phyloP scores from a whole-genome alignment of 495 filamentous ascomycete species.

The Penicillium parvum region DNA sequence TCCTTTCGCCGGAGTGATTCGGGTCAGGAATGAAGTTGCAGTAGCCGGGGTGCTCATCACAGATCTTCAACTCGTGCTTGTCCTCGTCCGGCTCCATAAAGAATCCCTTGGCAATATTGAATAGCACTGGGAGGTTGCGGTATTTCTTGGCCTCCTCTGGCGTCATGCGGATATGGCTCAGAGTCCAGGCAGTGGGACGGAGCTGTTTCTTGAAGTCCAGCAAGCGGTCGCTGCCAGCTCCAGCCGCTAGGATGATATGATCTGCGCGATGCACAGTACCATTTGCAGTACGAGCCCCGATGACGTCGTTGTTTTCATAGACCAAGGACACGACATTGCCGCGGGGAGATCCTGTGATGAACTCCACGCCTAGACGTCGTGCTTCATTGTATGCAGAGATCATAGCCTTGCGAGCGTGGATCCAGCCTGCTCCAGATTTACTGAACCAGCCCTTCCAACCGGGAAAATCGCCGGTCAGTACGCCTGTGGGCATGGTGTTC shows the following conservation, averaged over 20 bases:
- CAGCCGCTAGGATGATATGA: slow-evolving; percentile 43
- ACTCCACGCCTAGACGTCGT: slow-evolving; percentile 38
- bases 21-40: slow-evolving; percentile 38
- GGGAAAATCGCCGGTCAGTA: slow-evolving; percentile 47
- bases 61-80: slow-evolving; percentile 50
- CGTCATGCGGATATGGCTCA: slow-evolving; percentile 48
- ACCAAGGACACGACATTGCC: slow-evolving; percentile 37
- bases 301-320: slow-evolving; percentile 29
- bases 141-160: slow-evolving; percentile 38
- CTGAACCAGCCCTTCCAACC: slow-evolving; percentile 49
- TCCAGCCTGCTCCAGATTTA: slow-evolving; percentile 45
- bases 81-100: slow-evolving; percentile 54
- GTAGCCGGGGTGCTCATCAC: slow-evolving; percentile 55
- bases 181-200: slow-evolving; percentile 50
- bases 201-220: slow-evolving; percentile 51
- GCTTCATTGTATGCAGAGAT: slow-evolving; percentile 42
- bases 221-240: slow-evolving; percentile 42
- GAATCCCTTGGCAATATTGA: slow-evolving; percentile 49
- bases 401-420: slow-evolving; percentile 45
- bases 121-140: slow-evolving; percentile 46
- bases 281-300: slow-evolving; percentile 35
- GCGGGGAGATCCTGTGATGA: slow-evolving; percentile 34
- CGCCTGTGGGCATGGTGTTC: slow-evolving; percentile 47
- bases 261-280: slow-evolving; percentile 31
- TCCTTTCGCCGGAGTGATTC: slow-evolving; percentile 13